Conservation (phyloP, 805 yeast genomes). For the Schwanniomyces pseudopolymorphus region DNA sequence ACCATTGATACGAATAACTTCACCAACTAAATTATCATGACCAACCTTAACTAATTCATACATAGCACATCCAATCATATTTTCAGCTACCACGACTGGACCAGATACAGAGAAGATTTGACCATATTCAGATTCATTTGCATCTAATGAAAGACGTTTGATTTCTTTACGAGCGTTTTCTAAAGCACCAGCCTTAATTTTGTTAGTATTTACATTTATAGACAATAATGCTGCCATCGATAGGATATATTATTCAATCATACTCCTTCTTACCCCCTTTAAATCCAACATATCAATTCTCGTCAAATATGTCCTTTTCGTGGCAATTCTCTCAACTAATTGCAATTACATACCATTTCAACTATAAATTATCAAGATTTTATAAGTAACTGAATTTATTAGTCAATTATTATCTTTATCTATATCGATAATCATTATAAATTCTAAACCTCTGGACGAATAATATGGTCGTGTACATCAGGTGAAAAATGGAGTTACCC, state of each 20-base stretch:
- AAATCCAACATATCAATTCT: neutral
- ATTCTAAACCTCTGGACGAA: conserved; percentile 3
- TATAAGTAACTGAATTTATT: neutral
- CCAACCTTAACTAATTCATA: conserved; percentile 98
- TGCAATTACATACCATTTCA: conserved; percentile 7
- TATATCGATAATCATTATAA: neutral
- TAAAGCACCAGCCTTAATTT: conserved; percentile 82
- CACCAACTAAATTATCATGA: conserved; percentile 95
- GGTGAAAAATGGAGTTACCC: conserved; percentile 2
- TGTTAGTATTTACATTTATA: conserved; percentile 4
- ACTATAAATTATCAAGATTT: conserved; percentile 1
- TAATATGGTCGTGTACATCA: neutral
- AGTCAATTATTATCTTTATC: conserved; percentile 4
- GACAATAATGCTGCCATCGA: neutral
- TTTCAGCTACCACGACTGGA: conserved; percentile 96
- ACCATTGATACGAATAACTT: conserved; percentile 93
- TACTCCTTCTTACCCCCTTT: neutral
- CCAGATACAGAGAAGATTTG: conserved; percentile 94
- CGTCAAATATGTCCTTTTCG: neutral
- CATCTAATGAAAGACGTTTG: conserved; percentile 71
- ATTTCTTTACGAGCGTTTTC: conserved; percentile 96
- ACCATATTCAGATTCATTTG: conserved; percentile 78
- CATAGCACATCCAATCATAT: conserved; percentile 99
- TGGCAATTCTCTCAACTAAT: neutral
- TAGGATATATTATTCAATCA: neutral